Evolutionary conservation across 306 rosid species (phyloP), one percentile per base, ranked within the genome.

Genomic region (Spatholobus suberectus): DNA sequence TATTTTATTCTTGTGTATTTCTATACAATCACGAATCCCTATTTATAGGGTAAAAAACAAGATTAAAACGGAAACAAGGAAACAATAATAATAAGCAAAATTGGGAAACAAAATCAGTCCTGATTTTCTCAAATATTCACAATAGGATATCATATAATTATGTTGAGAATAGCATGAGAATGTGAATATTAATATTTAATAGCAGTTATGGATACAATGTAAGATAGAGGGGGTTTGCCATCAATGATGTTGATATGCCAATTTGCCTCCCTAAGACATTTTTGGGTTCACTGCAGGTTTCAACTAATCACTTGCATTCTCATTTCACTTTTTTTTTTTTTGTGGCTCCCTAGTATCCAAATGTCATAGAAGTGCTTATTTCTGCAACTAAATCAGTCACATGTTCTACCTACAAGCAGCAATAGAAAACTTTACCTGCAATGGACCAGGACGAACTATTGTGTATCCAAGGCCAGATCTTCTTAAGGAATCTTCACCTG

Each of bases 381-480:
- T n/a, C n/a, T 68, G 55, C 77, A 68, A 44, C 63, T 37, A 77
- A 44, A 70, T 61, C 15, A 70, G 23, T 26, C 35, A 70, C 68
- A 61, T 35, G 26, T 49, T 78, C 76, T n/a, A 51, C 54, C 5
- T 20, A 14, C 20, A 47, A 41, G 77, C 76, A 57, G 82, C 82
- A 68, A 54, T n/a, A 57, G 61, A 62, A n/a, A 67, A 86, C 59
- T 80, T 70, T 77, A 93, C 99, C 98, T 90, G 91, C 17, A 96
- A 87, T 58, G 98, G 98, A 79, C 99, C 99, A 6, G 99, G 99
- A 76, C 98, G 98, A 87, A 96, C 74, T 69, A 96, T 91, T 41
- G 99, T 96, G 87, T 96, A 96, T 46, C 99, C 98, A 21, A 96
- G 96, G 81, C 99, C 99, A 54, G 98, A 96, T 91, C 86, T 93